Conservation (phyloP, 2,329 filamentous ascomycete genomes). For the Xylariaceae sp. region DNA sequence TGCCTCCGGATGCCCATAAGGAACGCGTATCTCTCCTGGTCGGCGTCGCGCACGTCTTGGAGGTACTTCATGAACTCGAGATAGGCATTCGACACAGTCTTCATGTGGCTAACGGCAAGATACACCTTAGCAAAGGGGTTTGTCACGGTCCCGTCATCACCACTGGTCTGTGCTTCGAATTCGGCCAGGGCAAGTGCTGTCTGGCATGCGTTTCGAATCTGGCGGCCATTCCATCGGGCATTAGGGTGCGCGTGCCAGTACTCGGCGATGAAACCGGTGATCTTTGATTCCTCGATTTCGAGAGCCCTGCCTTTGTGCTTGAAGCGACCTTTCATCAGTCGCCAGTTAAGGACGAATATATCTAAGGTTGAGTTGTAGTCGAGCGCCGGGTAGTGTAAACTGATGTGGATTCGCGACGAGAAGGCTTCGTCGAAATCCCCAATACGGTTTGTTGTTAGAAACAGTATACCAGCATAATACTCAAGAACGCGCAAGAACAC, state of each 20-base stretch:
- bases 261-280: no score
- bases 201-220: slow-evolving; percentile 38
- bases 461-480: slow-evolving; percentile 47
- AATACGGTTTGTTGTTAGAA: slow-evolving; percentile 51
- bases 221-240: slow-evolving; percentile 39
- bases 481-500: no score
- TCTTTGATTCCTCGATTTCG: not conserved
- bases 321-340: slow-evolving; percentile 18
- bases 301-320: not conserved
- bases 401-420: slow-evolving; percentile 45
- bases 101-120: slow-evolving; percentile 27
- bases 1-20: not conserved
- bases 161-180: slow-evolving; percentile 33
- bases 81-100: slow-evolving; percentile 31
- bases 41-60: not conserved
- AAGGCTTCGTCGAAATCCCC: slow-evolving; percentile 51
- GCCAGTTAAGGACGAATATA: slow-evolving; percentile 29
- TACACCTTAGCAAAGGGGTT: slow-evolving; percentile 26
- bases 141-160: slow-evolving; percentile 7
- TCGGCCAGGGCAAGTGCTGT: slow-evolving; percentile 32
- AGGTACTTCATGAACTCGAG: slow-evolving; percentile 27
- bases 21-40: not conserved
- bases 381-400: slow-evolving; percentile 42
- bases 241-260: no score
- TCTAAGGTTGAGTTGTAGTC: slow-evolving; percentile 20